Percentiles rank a stretch among this genome's conserved stretches.
Conservation (phyloP, 352 stramenopile species). For the Phytopythium aichiense region DNA sequence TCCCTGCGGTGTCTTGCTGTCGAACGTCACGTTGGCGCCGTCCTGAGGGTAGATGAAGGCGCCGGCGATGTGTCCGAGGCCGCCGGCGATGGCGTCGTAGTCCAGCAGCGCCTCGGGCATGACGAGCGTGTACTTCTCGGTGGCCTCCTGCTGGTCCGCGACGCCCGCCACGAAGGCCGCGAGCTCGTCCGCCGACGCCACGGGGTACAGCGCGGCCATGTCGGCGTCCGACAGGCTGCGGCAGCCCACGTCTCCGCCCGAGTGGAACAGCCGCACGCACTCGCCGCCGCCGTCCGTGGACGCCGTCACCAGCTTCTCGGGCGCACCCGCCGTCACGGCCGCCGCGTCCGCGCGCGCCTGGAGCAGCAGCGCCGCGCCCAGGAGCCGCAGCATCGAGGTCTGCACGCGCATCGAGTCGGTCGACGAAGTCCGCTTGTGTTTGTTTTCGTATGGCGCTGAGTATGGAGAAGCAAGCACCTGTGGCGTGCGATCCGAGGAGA, state of each 20-base stretch:
- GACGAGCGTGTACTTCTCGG: slow-evolving; percentile 56
- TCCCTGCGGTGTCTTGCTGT: slow-evolving; percentile 53
- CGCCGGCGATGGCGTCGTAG: slow-evolving; percentile 17
- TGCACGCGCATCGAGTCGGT: slow-evolving; percentile 4
- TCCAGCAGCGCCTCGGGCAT: slow-evolving; percentile 58
- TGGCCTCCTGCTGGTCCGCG: slow-evolving; percentile 15
- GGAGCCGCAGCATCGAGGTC: slow-evolving; percentile 12
- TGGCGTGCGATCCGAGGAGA: too few relatives aligned
- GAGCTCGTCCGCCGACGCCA: slow-evolving; percentile 39
- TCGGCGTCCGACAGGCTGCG: slow-evolving; percentile 45
- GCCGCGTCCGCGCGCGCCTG: slow-evolving; percentile 22
- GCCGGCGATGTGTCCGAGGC: slow-evolving; percentile 39
- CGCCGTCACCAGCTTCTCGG: slow-evolving; percentile 54
- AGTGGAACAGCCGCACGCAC: slow-evolving; percentile 80
- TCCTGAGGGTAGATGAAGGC: slow-evolving; percentile 54
- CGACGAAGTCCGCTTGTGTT: not conserved
- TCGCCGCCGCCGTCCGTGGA: slow-evolving; percentile 34
- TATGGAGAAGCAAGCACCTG: too few relatives aligned
- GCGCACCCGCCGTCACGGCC: slow-evolving; percentile 55
- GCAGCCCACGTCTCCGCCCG: slow-evolving; percentile 56
- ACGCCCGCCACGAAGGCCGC: slow-evolving; percentile 31
- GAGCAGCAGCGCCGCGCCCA: slow-evolving; percentile 15
- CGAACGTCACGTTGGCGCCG: slow-evolving; percentile 45
- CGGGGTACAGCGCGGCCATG: slow-evolving; percentile 53
- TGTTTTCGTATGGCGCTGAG: not conserved